Evolutionary conservation across 148 eudicot genomes (phyloP), one percentile per base, ranked within the genome.

Genomic region (Vaccinium darrowii): DNA sequence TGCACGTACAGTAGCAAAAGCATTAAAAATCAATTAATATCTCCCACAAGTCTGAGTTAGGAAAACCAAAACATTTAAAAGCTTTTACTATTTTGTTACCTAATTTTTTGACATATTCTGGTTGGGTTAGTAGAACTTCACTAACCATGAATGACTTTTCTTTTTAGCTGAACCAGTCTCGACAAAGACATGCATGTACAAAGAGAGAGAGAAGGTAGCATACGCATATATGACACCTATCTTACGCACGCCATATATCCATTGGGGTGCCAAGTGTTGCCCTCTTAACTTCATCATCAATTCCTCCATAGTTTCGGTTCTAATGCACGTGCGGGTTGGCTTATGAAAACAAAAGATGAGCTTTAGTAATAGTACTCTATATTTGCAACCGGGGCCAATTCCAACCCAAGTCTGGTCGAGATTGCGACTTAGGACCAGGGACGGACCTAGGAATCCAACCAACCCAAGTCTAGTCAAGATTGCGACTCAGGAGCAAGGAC

Each of bases 121-220:
- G 74, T 65, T 67, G 84, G 84, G 84, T 69, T 47, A 81, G 84
- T 81, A 81, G 83, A 65, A 53, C 6, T 65, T 81, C 84, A 81
- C 84, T 81, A 63, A 65, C 84, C 84, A 65, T 81, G 73, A 10
- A 65, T 43, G 84, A 81, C 84, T 81, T 81, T 81, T 49, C 30
- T 13, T 79, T 13, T 79, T 53, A 49, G 21, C 16, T 13, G 25
- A 23, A 65, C 57, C 56, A 49, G 43, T 81, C 12, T 47, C 4
- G 25, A 58, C 12, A 80, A 30, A 36, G 82, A 80, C 47, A 33
- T 33, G 36, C 2, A 15, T 13, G 8, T 12, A 6, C 16, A 36
- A 52, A 33, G 36, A 33, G 36, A 33, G 36, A 58, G 53, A 21
- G 71, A 58, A 25, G 21, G 49, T 23, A 2, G 6, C 57, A 49